Conservation (phyloP, 768 basidiomycete genomes). For the Russula griseocarnosa region DNA sequence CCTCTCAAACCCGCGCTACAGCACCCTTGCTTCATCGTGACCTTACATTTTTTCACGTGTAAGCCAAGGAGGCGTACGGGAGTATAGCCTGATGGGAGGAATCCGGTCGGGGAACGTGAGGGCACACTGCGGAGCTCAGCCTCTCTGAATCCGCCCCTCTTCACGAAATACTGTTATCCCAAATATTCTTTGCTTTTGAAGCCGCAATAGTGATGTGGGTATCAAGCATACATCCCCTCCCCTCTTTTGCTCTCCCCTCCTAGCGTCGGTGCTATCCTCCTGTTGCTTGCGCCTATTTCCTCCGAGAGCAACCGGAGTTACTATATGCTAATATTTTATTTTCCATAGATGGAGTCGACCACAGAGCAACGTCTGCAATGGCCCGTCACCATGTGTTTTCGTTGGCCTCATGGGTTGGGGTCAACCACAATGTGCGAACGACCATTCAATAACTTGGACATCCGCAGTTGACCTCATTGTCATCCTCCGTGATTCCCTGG, state of each 20-base stretch:
- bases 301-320: not conserved
- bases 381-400: constrained; percentile 13
- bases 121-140: constrained; percentile 12
- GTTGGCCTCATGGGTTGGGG: constrained; percentile 17
- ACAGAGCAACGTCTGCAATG: not conserved
- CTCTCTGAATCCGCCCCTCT: constrained; percentile 10
- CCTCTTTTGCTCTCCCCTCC: not conserved
- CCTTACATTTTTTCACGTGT: constrained; percentile 10
- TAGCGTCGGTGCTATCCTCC: not conserved
- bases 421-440: not conserved
- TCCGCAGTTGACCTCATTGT: not conserved
- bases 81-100: constrained; percentile 13
- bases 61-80: constrained; percentile 5
- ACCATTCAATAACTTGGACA: not conserved
- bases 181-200: not conserved
- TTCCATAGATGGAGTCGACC: not conserved
- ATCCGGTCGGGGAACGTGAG: constrained; percentile 23
- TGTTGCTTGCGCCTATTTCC: too few species aligned
- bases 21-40: not conserved
- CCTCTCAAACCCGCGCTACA: constrained; percentile 4
- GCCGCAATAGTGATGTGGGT: not conserved
- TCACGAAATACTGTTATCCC: not conserved
- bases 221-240: not conserved
- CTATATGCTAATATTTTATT: not conserved
- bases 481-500: not conserved